Percentiles rank a stretch among this genome's conserved stretches.
Evolutionary conservation across 2,329 filamentous ascomycete species (phyloP).

Genomic region (Ceratocystis cubensis): DNA sequence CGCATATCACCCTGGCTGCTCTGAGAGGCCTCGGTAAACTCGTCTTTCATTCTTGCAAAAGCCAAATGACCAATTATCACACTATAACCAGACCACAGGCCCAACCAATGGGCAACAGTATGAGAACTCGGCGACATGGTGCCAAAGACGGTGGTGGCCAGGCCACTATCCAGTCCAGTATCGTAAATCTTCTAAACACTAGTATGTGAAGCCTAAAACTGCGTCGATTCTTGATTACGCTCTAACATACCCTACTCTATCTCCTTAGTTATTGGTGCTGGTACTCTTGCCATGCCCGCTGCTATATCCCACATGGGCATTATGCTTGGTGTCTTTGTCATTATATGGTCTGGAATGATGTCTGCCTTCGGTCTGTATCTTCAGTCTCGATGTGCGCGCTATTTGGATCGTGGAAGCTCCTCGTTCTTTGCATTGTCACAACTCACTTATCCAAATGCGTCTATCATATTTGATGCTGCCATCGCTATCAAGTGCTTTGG

Average conservation of each 20-base stretch:
- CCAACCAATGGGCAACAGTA: conserved; percentile 34
- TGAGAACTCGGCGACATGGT: conserved; percentile 45
- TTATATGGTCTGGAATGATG: conserved; percentile 81
- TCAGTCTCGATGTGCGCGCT: conserved; percentile 82
- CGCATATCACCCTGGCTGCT: not conserved
- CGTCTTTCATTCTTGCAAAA: not conserved
- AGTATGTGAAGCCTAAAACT: conserved; percentile 42
- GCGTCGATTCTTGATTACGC: not conserved
- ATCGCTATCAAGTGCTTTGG: conserved; percentile 98
- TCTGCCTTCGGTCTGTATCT: conserved; percentile 90
- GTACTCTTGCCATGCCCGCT: conserved; percentile 87
- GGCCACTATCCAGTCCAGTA: conserved; percentile 79
- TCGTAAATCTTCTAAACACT: conserved; percentile 92
- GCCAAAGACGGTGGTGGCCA: conserved; percentile 68
- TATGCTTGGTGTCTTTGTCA: conserved; percentile 66
- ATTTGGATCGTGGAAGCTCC: conserved; percentile 74
- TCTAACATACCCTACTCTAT: conserved; percentile 23
- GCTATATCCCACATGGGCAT: conserved; percentile 95
- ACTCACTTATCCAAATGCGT: conserved; percentile 90
- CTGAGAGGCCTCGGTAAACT: not conserved
- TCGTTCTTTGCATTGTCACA: conserved; percentile 97
- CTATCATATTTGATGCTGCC: conserved; percentile 86
- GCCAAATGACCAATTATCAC: conserved; percentile 43
- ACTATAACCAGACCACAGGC: conserved; percentile 31
- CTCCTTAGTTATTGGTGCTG: conserved; percentile 72